Conservation (phyloP, 495 filamentous ascomycete genomes). For the Aspergillus taichungensis region DNA sequence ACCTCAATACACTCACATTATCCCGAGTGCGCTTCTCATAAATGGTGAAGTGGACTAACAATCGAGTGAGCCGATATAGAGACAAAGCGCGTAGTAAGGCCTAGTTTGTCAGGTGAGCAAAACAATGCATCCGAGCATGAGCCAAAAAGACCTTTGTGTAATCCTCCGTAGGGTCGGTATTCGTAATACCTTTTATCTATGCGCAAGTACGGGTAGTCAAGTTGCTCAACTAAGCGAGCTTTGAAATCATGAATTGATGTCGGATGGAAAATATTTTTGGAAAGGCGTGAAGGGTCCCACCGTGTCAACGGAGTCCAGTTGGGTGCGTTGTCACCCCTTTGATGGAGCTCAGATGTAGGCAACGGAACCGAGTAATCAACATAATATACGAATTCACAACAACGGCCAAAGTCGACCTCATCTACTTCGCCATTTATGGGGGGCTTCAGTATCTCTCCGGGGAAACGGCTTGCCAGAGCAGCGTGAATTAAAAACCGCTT, state of each 20-base stretch:
- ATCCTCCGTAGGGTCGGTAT: conserved; percentile 11
- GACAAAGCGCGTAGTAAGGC: conserved; percentile 18
- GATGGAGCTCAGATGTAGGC: background rate
- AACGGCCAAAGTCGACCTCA: conserved; percentile 10
- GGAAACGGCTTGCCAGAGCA: too few species aligned
- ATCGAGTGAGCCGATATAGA: conserved; percentile 20
- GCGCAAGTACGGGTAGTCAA: conserved; percentile 2
- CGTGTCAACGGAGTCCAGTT: background rate
- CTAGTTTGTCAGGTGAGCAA: conserved; percentile 19
- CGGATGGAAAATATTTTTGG: conserved; percentile 9
- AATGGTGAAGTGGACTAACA: conserved; percentile 18
- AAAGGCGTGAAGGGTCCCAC: conserved; percentile 7
- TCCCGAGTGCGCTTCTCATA: conserved; percentile 20
- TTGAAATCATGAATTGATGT: background rate
- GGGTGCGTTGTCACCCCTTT: background rate
- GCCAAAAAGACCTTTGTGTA: conserved; percentile 21
- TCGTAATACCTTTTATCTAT: background rate
- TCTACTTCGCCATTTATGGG: conserved; percentile 6
- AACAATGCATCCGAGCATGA: conserved; percentile 23
- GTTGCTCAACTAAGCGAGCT: conserved; percentile 2
- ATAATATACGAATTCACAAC: conserved; percentile 12
- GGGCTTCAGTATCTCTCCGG: too few species aligned
- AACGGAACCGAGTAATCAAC: conserved; percentile 12
- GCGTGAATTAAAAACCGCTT: too few species aligned
- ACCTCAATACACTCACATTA: conserved; percentile 21